phyloP scores from a whole-genome alignment of 768 basidiomycete species.

The Boletus tomentosulus region DNA sequence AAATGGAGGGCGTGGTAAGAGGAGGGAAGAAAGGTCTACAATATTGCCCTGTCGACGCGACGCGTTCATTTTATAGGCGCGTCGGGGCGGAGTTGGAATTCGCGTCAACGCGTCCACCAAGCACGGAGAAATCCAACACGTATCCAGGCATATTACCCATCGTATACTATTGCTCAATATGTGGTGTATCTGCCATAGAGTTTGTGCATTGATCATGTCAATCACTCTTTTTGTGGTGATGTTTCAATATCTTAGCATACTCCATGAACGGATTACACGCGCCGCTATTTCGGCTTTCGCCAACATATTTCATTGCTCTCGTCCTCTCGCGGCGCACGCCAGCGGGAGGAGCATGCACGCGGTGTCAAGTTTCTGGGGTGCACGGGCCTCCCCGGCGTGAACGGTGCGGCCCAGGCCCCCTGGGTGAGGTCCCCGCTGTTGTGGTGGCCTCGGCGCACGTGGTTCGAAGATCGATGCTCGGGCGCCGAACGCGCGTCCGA shows the following conservation, averaged over 20 bases:
- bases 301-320: too few relatives aligned
- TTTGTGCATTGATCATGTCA: too few relatives aligned
- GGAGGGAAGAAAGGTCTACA: not conserved
- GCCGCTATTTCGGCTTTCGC: too few relatives aligned
- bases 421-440: not conserved
- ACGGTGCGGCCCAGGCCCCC: constrained; percentile 20
- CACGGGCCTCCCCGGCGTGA: constrained; percentile 77
- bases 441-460: constrained; percentile 6
- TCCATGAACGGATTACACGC: too few relatives aligned
- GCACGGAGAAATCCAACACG: too few relatives aligned
- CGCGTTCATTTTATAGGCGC: constrained; percentile 13
- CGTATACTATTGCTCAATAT: too few relatives aligned
- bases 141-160: too few relatives aligned
- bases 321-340: constrained; percentile 33
- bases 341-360: constrained; percentile 52
- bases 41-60: not conserved
- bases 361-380: constrained; percentile 67
- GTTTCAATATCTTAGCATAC: too few relatives aligned
- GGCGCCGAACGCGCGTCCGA: not conserved
- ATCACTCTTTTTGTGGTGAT: too few relatives aligned
- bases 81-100: constrained; percentile 16
- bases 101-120: not conserved
- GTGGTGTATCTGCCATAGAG: too few relatives aligned
- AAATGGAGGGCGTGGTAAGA: not conserved
- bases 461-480: constrained; percentile 12